A percentile compares a stretch with the other conserved stretches of the same genome.
Conservation (phyloP, 140 eudicot genomes). For the Stevia rebaudiana region DNA sequence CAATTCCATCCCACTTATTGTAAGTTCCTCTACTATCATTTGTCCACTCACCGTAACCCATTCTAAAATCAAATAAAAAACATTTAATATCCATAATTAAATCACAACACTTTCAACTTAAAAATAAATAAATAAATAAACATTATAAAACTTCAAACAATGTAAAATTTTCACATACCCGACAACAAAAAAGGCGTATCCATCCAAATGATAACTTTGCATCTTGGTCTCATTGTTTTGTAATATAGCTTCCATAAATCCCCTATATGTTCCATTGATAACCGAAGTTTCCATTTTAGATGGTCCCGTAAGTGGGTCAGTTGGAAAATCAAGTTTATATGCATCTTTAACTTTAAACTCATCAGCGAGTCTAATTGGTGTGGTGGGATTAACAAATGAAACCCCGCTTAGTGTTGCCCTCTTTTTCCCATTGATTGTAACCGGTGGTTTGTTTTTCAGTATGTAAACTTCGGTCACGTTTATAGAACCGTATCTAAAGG, state of each 20-base stretch:
- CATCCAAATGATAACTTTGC: constrained; percentile 81
- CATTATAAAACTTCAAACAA: neutral
- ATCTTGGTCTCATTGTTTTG: constrained; percentile 91
- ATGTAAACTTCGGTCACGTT: constrained; percentile 86
- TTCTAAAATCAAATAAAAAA: constrained; percentile 40
- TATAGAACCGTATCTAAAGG: constrained; percentile 80
- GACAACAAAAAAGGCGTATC: constrained; percentile 88
- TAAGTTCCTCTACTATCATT: constrained; percentile 76
- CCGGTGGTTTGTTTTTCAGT: constrained; percentile 63
- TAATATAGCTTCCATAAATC: constrained; percentile 68
- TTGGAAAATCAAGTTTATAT: constrained; percentile 78
- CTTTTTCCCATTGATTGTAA: constrained; percentile 54
- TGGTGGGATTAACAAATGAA: constrained; percentile 74
- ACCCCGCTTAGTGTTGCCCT: constrained; percentile 76
- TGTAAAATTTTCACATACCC: constrained; percentile 47
- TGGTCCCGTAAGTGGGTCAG: constrained; percentile 66
- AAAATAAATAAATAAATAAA: too few relatives aligned
- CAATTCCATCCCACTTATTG: constrained; percentile 98
- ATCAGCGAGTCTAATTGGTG: constrained; percentile 95
- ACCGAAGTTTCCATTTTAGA: constrained; percentile 61
- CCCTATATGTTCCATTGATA: constrained; percentile 83
- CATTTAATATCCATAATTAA: neutral
- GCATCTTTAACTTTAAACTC: constrained; percentile 57
- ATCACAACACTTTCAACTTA: neutral
- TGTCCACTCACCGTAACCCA: constrained; percentile 98